Percentiles rank a stretch among this genome's conserved stretches.
Evolutionary conservation across 192 early-diverging fungal species (phyloP).

Genomic region (Linnemannia zychae): DNA sequence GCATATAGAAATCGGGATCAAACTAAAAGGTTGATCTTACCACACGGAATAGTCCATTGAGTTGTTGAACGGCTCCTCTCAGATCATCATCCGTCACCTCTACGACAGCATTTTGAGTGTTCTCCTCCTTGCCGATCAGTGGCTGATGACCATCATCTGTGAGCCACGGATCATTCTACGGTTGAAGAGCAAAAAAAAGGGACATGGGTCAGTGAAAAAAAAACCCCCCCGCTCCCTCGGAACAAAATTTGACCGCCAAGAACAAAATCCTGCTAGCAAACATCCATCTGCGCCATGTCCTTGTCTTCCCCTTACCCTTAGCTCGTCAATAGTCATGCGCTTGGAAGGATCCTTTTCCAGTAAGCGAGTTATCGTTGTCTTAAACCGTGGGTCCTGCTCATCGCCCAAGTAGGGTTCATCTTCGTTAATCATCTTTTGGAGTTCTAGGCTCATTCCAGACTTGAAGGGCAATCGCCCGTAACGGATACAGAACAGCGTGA

Average conservation of each 20-base stretch:
- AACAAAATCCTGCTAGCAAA: neutral
- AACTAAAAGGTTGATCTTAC: conserved; percentile 53
- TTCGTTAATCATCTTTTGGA: conserved; percentile 82
- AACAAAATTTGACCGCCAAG: neutral
- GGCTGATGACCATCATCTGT: conserved; percentile 74
- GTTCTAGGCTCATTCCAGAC: conserved; percentile 77
- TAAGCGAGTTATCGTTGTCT: conserved; percentile 72
- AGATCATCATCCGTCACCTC: conserved; percentile 93
- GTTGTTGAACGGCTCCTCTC: conserved; percentile 73
- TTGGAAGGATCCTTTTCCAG: conserved; percentile 80
- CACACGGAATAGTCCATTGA: conserved; percentile 71
- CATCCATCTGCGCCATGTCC: conserved; percentile 2
- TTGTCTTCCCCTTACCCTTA: conserved; percentile 67
- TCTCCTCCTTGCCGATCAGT: conserved; percentile 80
- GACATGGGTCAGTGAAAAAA: neutral
- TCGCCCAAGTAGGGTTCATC: conserved; percentile 53
- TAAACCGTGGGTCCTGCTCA: conserved; percentile 59
- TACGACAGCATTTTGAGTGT: conserved; percentile 79
- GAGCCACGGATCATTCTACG: conserved; percentile 84
- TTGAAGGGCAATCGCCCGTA: conserved; percentile 88
- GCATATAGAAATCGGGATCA: neutral
- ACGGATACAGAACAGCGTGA: conserved; percentile 88
- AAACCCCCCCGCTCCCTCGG: neutral
- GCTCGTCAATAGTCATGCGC: conserved; percentile 81
- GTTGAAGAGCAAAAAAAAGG: neutral